Conservation (phyloP, 352 stramenopile genomes). For the Halophytophthora polymorphica region DNA sequence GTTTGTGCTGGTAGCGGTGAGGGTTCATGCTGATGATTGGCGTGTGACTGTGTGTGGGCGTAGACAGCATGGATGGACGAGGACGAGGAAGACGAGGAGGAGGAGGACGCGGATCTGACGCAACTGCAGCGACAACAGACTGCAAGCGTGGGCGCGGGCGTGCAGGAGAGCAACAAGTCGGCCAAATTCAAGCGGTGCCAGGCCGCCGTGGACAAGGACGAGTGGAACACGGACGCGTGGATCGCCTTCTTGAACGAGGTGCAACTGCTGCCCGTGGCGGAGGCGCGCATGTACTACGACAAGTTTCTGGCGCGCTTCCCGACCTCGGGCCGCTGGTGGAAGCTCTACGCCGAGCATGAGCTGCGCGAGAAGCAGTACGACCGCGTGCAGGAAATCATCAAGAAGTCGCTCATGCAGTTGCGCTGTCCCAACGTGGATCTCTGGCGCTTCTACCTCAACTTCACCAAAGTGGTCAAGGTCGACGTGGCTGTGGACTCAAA, state of each 20-base stretch:
- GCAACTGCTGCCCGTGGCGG: slow-evolving; percentile 56
- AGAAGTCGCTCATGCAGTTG: slow-evolving; percentile 85
- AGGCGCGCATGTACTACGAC: slow-evolving; percentile 78
- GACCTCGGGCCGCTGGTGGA: slow-evolving; percentile 84
- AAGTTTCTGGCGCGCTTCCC: slow-evolving; percentile 66
- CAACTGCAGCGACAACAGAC: slow-evolving; percentile 30
- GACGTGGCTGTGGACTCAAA: slow-evolving; percentile 68
- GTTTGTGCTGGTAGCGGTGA: no score
- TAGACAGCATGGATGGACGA: slow-evolving; percentile 77
- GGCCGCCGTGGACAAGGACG: slow-evolving; percentile 46
- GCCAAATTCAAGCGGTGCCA: slow-evolving; percentile 66
- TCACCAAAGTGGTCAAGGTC: slow-evolving; percentile 83
- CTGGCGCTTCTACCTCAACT: slow-evolving; percentile 87
- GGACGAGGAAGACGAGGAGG: slow-evolving; percentile 76
- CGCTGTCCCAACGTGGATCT: slow-evolving; percentile 80
- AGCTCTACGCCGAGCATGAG: slow-evolving; percentile 84
- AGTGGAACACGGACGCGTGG: slow-evolving; percentile 79
- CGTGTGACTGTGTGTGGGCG: slow-evolving; percentile 6
- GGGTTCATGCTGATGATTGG: neutral
- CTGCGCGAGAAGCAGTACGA: slow-evolving; percentile 83
- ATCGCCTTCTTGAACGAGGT: slow-evolving; percentile 76
- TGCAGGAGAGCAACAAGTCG: slow-evolving; percentile 23
- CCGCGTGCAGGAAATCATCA: slow-evolving; percentile 85
- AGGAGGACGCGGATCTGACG: slow-evolving; percentile 76
- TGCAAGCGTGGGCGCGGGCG: neutral